These are phyloP conservation scores for Pichia sp. DNA, from an alignment of 1,139 yeast species.

Conservation along the genomic window DNA sequence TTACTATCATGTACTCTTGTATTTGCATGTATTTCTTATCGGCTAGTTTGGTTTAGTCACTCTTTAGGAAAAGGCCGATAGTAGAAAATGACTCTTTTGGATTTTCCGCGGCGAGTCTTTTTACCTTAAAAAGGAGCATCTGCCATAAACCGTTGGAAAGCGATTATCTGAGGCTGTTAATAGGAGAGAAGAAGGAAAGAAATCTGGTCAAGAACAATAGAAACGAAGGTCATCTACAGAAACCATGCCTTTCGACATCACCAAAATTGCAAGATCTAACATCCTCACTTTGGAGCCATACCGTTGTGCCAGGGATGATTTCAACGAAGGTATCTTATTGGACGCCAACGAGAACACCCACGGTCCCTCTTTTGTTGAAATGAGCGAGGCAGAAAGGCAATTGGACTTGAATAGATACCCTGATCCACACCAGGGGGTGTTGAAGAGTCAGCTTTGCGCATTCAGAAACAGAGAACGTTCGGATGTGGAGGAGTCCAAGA, in stretches of 20 bases:
- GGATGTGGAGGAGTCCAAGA: constrained; percentile 13
- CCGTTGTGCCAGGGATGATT: constrained; percentile 94
- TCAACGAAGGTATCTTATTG: constrained; percentile 74
- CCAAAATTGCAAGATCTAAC: constrained; percentile 73
- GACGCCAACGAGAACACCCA: constrained; percentile 97
- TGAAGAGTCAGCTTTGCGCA: constrained; percentile 66
- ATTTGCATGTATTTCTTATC: too few relatives aligned
- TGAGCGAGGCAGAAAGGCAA: constrained; percentile 34
- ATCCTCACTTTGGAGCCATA: constrained; percentile 79
- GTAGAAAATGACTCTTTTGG: background rate
- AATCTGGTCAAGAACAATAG: too few relatives aligned
- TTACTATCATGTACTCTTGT: background rate
- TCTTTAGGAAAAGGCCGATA: background rate
- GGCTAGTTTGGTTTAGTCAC: too few relatives aligned
- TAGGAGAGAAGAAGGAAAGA: too few relatives aligned
- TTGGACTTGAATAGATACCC: constrained; percentile 83
- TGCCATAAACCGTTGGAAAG: background rate
- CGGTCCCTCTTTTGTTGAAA: constrained; percentile 68
- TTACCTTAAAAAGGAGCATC: background rate
- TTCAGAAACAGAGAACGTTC: constrained; percentile 54
- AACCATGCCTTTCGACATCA: constrained; percentile 48
- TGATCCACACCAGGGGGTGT: constrained; percentile 86
- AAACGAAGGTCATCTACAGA: too few relatives aligned
- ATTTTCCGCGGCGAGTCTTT: background rate
- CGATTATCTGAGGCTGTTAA: too few relatives aligned